These are phyloP conservation scores for Beta corolliflora DNA, from an alignment of 179 eudicot genomes.

Conservation along the genomic window DNA sequence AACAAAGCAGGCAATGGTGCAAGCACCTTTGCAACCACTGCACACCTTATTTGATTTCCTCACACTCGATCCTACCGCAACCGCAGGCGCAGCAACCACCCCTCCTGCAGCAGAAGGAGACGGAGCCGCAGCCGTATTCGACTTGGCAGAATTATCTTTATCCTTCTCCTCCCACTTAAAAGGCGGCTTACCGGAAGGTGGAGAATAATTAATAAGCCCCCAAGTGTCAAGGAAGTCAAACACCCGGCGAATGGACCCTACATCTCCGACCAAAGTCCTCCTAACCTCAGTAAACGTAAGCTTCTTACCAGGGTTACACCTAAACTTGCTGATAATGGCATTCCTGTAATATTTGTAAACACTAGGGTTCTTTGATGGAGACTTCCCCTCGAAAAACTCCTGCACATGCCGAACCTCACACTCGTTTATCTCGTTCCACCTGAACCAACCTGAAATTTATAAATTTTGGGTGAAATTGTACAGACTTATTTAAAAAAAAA, in stretches of 20 bases:
- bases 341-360: conserved; percentile 81
- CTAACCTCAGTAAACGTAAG: conserved; percentile 80
- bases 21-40: conserved; percentile 64
- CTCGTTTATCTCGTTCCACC: conserved; percentile 64
- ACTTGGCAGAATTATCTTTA: background rate
- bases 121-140: conserved; percentile 12
- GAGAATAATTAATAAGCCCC: conserved; percentile 84
- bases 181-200: conserved; percentile 46
- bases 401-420: conserved; percentile 67
- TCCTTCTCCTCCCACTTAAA: conserved; percentile 61
- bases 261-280: conserved; percentile 75
- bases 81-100: conserved; percentile 5
- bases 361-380: conserved; percentile 71
- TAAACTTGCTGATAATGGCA: conserved; percentile 54
- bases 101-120: conserved; percentile 20
- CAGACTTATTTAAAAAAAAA: background rate
- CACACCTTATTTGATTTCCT: conserved; percentile 61
- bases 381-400: conserved; percentile 77
- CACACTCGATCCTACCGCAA: conserved; percentile 24
- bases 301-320: conserved; percentile 58
- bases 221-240: conserved; percentile 90
- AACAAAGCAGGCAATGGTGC: conserved; percentile 85
- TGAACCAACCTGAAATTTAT: conserved; percentile 69
- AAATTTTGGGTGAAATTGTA: background rate
- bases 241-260: conserved; percentile 78